Evolutionary conservation across 805 yeast species (phyloP).

Genomic region (Myxozyma mucilagina): DNA sequence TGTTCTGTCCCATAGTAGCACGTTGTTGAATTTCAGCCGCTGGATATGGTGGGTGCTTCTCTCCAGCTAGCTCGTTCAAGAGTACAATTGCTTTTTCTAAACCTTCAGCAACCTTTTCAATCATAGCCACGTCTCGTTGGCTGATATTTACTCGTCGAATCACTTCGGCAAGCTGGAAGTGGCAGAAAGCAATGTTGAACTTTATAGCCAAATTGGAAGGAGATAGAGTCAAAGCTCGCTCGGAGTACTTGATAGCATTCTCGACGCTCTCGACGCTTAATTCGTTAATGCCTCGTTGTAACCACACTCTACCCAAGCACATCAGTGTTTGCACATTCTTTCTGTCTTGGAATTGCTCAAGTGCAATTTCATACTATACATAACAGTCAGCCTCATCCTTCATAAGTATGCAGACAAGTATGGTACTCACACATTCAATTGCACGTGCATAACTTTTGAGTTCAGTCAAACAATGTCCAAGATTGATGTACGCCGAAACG

Average conservation of each 20-base stretch:
- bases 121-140: conserved; percentile 62
- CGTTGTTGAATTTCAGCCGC: conserved; percentile 78
- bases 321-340: conserved; percentile 67
- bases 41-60: conserved; percentile 70
- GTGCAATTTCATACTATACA: conserved; percentile 69
- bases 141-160: conserved; percentile 60
- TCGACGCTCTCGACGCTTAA: conserved; percentile 60
- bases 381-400: not conserved
- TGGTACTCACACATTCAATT: conserved; percentile 52
- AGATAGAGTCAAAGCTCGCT: conserved; percentile 52
- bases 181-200: conserved; percentile 81
- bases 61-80: conserved; percentile 61
- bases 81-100: conserved; percentile 61
- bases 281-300: conserved; percentile 69
- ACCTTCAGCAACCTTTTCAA: conserved; percentile 56
- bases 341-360: conserved; percentile 58
- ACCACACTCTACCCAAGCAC: conserved; percentile 86
- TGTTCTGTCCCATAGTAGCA: conserved; percentile 79
- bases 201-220: conserved; percentile 50
- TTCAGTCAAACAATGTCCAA: conserved; percentile 85
- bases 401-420: not conserved
- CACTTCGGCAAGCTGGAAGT: conserved; percentile 84
- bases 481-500: conserved; percentile 75
- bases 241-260: conserved; percentile 62
- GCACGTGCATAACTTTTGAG: conserved; percentile 81